Percentiles rank a stretch among this genome's conserved stretches.
These are phyloP conservation scores for Xanthoconium stramineum DNA, from an alignment of 768 basidiomycete species.

Conservation along the genomic window DNA sequence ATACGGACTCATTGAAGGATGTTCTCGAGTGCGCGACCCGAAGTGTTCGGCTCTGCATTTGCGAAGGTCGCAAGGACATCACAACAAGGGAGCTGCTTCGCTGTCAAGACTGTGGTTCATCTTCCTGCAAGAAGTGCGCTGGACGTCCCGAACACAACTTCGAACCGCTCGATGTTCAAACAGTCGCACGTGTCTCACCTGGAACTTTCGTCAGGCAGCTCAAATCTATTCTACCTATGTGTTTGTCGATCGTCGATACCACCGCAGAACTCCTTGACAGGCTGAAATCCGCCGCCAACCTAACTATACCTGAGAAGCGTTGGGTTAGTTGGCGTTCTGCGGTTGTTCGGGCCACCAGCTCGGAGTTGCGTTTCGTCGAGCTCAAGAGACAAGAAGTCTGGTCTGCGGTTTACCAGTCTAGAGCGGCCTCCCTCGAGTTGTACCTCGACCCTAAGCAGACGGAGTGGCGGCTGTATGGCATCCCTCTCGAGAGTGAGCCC, in stretches of 20 bases:
- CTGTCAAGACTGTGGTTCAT: conserved; percentile 74
- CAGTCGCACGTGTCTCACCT: conserved; percentile 64
- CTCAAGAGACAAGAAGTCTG: conserved; percentile 87
- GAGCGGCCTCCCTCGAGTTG: conserved; percentile 69
- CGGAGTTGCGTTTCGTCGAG: conserved; percentile 78
- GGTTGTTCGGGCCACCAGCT: conserved; percentile 53
- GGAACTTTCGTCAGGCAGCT: conserved; percentile 70
- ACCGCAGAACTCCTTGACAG: conserved; percentile 49
- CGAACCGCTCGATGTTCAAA: conserved; percentile 46
- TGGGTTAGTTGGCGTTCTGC: conserved; percentile 73
- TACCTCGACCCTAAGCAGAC: conserved; percentile 71
- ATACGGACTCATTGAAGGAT: conserved; percentile 43
- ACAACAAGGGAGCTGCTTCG: conserved; percentile 61
- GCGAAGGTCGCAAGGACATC: conserved; percentile 83
- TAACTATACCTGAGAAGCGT: conserved; percentile 47
- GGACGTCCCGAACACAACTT: conserved; percentile 89
- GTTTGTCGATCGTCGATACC: conserved; percentile 55
- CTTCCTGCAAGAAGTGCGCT: conserved; percentile 83
- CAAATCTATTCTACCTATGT: conserved; percentile 86
- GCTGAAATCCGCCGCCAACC: conserved; percentile 39
- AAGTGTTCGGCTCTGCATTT: conserved; percentile 81
- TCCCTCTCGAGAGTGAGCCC: conserved; percentile 62
- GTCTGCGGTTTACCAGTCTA: conserved; percentile 75
- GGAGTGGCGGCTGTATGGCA: conserved; percentile 84
- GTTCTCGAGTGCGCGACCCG: conserved; percentile 63